These are phyloP conservation scores for Atkinsonella hypoxylon DNA, from an alignment of 2,329 filamentous ascomycete species.

Conservation along the genomic window DNA sequence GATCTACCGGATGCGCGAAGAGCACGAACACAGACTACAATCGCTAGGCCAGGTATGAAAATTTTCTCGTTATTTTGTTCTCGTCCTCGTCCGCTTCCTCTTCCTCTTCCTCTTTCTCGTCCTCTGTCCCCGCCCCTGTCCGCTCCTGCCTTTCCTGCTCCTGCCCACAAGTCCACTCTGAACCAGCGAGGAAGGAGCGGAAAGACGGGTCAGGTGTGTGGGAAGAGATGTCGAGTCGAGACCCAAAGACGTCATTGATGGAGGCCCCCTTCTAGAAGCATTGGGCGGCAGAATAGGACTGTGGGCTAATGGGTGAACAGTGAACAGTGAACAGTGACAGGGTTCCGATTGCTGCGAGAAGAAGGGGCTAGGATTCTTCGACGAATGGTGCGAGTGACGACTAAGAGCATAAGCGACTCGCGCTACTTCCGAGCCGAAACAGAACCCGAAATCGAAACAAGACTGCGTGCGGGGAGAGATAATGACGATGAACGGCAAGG, in stretches of 20 bases:
- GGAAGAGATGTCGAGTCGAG: neutral
- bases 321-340: conserved; percentile 9
- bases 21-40: conserved; percentile 25
- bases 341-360: neutral
- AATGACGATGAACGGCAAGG: neutral
- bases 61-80: neutral
- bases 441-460: neutral
- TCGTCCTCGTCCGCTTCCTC: neutral
- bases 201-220: neutral
- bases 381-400: neutral
- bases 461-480: neutral
- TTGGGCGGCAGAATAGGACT: conserved; percentile 8
- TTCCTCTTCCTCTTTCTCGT: too few relatives aligned
- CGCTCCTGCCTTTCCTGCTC: neutral
- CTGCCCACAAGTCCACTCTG: neutral
- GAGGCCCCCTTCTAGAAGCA: conserved; percentile 5
- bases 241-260: neutral
- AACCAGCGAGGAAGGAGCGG: conserved; percentile 6
- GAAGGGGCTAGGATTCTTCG: neutral
- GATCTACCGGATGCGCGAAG: conserved; percentile 34
- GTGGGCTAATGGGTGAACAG: conserved; percentile 8
- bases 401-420: neutral
- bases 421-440: neutral
- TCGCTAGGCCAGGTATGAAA: conserved; percentile 21
- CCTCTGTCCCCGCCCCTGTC: neutral